Base-by-base conservation (phyloP, 305 asterid genomes). In the Fraxinus albicans region DNA sequence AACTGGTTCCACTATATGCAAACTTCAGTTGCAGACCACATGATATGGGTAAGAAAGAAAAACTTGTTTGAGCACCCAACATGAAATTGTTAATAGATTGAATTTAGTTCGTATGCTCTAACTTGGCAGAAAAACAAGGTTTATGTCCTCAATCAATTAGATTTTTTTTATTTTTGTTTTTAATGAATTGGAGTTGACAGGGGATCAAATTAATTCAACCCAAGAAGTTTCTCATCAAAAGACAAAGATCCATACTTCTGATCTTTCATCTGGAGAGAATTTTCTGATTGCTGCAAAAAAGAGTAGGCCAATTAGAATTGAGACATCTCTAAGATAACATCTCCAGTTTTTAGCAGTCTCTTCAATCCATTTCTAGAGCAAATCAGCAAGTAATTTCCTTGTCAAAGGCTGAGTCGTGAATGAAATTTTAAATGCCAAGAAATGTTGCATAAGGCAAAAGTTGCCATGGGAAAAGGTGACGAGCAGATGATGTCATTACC, bases 401-500 rank as follows among this genome's bases (percentile, higher is more conserved):
- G 73, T 23, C 29, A 63, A 63, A 7, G 34, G 15, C 33, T 35
- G 3, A 27, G 31, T 13, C 33, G 17, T 17, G 3, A 55, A 35
- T 21, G 15, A 9, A 78, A n/a, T 58, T 34, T 29, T 33, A 9
- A 69, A 33, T 19, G 7, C 58, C 63, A 33, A 35, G 76, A 25
- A 80, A 77, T 25, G 40, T 29, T 44, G 23, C 73, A 77, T n/a
- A 35, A 21, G 33, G 73, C 6, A 38, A 65, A 67, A 60, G 27
- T 63, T 58, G 31, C 38, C 74, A 69, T 0, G 0, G 38, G 40
- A 69, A 34, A 65, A 77, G 63, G 47, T 33, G 80, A 44, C 42
- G 12, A 17, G 31, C 40, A 72, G 78, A 65, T 72, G n/a, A 40
- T 6, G 36, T 31, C 21, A 80, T 72, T 90, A 94, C 98, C 97